Evolutionary conservation across 139 green algal genomes (phyloP), one percentile per base, ranked within the genome.

Genomic region (Chlamydomonas sp.): DNA sequence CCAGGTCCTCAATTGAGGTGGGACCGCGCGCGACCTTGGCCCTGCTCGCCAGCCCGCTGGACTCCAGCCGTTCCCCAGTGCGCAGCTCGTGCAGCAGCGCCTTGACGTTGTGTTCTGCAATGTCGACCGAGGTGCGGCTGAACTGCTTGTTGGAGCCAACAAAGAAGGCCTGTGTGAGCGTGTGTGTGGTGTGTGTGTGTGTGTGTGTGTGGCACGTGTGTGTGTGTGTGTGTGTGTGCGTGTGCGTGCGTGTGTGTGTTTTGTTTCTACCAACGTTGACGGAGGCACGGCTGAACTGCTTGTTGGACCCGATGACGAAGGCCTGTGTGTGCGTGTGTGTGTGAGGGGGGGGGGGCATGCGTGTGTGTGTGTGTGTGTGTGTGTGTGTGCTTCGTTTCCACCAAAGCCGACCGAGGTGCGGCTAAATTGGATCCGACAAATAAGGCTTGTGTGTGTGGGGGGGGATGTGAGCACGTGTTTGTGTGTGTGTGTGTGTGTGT

Each of bases 251-350:
- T 54, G 63, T 54, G 43, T n/a, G n/a, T n/a, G n/a, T n/a, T n/a
- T 92, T 91, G 65, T 81, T 74, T 35, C 89, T 76, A 31, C 85
- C 79, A 5, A 90, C 69, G 48, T 89, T 82, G 26, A 90, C 63
- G 5, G 85, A 71, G 2, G 84, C 90, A 65, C 87, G 75, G 8
- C 1, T 72, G 48, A 79, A 90, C 73, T 87, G 76, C 78, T 86
- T 88, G 78, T 90, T 92, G 39, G 73, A 58, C 6, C 70, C 48
- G 39, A 72, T 65, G 59, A 87, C 84, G 36, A 87, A 73, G 3
- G 69, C 28, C 24, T 10, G 24, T n/a, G 43, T n/a, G n/a, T n/a
- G n/a, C n/a, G n/a, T n/a, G n/a, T n/a, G n/a, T n/a, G n/a, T n/a
- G n/a, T 54, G 20, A 26, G 13, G 43, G 13, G 20, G 13, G 43